Evolutionary conservation across 2,329 filamentous ascomycete genomes (phyloP).

Genomic region (Pezicula carpinea): DNA sequence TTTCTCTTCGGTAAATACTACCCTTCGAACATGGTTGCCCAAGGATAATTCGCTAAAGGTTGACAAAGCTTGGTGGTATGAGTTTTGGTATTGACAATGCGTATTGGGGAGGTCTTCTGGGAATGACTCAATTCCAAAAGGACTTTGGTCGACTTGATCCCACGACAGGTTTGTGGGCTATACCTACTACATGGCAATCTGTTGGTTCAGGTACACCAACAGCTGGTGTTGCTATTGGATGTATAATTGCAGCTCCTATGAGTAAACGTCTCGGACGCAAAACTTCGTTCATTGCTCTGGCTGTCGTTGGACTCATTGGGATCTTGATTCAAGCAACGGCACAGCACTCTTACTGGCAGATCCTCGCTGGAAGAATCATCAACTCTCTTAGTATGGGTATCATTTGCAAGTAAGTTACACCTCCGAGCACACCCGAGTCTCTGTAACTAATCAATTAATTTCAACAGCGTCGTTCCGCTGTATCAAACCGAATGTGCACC

Average conservation of each 20-base stretch:
- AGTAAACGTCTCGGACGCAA: conserved; percentile 1
- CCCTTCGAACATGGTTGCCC: background rate
- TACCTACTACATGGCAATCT: background rate
- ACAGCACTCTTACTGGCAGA: background rate
- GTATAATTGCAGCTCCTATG: background rate
- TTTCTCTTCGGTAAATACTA: conserved; percentile 1
- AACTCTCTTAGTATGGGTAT: conserved; percentile 1
- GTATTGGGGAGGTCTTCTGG: background rate
- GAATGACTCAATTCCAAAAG: background rate
- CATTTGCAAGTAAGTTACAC: conserved; percentile 6
- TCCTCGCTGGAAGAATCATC: conserved; percentile 1
- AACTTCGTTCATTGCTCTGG: background rate
- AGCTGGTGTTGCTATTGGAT: conserved; percentile 1
- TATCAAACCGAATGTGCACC: conserved; percentile 1
- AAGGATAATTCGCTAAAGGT: background rate
- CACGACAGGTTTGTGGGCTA: background rate
- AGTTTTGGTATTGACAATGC: conserved; percentile 3
- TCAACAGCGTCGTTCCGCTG: conserved; percentile 6
- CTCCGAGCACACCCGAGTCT: conserved; percentile 10
- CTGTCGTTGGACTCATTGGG: background rate
- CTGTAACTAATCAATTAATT: conserved; percentile 1
- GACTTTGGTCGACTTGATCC: background rate
- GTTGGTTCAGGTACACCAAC: conserved; percentile 1
- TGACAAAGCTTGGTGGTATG: conserved; percentile 1
- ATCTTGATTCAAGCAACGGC: background rate